Base-by-base conservation (phyloP, 495 filamentous ascomycete species). In the Talaromyces liani region DNA sequence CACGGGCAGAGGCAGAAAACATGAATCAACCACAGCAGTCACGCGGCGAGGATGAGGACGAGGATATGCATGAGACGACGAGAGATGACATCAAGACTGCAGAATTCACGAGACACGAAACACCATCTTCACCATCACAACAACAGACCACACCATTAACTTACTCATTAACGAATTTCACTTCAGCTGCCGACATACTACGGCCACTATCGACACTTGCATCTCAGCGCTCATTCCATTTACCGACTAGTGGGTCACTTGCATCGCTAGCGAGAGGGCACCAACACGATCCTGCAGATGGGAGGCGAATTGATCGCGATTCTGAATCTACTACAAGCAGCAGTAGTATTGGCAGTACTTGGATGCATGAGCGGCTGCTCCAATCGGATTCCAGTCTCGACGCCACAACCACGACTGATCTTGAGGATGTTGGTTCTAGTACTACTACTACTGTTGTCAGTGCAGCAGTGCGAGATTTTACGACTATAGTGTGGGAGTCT, bases 191-290 rank as follows among this genome's bases (percentile, higher is more conserved):
- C 27, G 47, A 62, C 45, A 62, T 62, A 62, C 25, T 62, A 14
- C 60, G 47, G 8, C 60, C 60, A 41, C 16, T 62, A 22, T 62
- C 60, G 51, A 14, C 20, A 47, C 33, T 60, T 41, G 58, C 58
- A 60, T 8, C 58, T 36, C 58, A 59, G 34, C n/a, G 59, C 5
- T 61, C 36, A 16, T 31, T 61, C 36, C 34, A 20, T 51, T 22
- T 62, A 31, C 60, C 60, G 47, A 62, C 20, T 53, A 62, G 60
- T 54, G 60, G 60, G 47, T 54, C 60, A 20, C 60, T 62, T 62
- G 60, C 60, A 62, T 62, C 2, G 45, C 45, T 62, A 62, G 60
- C 60, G 60, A 62, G 41, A 62, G 16, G 45, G 27, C 60, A 62
- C 22, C 53, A 56, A 20, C 49, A 54, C 49, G 49, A 54, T 24